A percentile compares a stretch with the other conserved stretches of the same genome.
phyloP scores from a whole-genome alignment of 2,329 filamentous ascomycete genomes.

The Eutypella sp. region DNA sequence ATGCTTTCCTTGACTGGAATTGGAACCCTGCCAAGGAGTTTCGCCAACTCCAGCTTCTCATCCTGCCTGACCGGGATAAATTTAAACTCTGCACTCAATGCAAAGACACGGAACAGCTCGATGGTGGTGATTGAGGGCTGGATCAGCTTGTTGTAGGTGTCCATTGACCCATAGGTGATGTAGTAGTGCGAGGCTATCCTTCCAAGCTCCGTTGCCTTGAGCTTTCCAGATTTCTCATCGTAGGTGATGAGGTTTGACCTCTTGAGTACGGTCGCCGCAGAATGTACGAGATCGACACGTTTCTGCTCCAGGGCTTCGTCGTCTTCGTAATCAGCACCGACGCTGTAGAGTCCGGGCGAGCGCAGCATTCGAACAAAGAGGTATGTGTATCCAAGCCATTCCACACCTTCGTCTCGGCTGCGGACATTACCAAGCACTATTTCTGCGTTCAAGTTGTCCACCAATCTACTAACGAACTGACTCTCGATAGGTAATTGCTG shows the following conservation, averaged over 20 bases:
- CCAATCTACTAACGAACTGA: constrained; percentile 86
- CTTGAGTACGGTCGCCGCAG: constrained; percentile 80
- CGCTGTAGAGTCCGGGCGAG: constrained; percentile 90
- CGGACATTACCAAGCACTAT: constrained; percentile 91
- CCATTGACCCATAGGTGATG: constrained; percentile 93
- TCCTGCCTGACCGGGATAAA: constrained; percentile 97
- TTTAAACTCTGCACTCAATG: constrained; percentile 96
- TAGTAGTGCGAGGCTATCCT: constrained; percentile 98
- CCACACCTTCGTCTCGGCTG: constrained; percentile 90
- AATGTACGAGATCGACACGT: constrained; percentile 94
- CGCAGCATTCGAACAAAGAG: constrained; percentile 96
- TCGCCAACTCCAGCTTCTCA: constrained; percentile 93
- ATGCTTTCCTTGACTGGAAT: constrained; percentile 97
- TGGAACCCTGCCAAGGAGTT: constrained; percentile 82
- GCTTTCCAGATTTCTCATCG: constrained; percentile 82
- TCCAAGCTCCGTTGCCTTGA: constrained; percentile 90
- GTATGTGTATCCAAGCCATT: constrained; percentile 98
- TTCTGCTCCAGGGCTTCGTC: constrained; percentile 92
- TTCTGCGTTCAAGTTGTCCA: constrained; percentile 95
- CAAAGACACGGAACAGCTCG: constrained; percentile 93
- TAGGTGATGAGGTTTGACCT: constrained; percentile 90
- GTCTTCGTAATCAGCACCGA: constrained; percentile 91
- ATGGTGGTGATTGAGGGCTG: constrained; percentile 90
- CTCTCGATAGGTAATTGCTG: constrained; percentile 97
- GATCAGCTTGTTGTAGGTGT: constrained; percentile 92